Evolutionary conservation across 768 basidiomycete genomes (phyloP).

Genomic region (Agaricus sinodeliciosus): DNA sequence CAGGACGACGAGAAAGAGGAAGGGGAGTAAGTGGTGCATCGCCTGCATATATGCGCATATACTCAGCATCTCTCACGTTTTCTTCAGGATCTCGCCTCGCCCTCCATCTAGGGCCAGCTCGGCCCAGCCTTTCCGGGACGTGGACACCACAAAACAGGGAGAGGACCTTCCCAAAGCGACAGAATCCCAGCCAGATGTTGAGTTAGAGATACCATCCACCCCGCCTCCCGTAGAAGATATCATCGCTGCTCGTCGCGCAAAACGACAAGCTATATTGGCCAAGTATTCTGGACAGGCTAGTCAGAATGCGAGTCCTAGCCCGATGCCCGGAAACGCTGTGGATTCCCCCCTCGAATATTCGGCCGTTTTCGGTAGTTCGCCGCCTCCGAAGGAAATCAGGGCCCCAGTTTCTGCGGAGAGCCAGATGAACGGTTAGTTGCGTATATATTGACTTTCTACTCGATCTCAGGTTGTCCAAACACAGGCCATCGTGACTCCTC

Average conservation of each 20-base stretch:
- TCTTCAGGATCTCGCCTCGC: conserved; percentile 59
- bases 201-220: conserved; percentile 16
- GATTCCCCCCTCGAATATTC: conserved; percentile 52
- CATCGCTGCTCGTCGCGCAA: conserved; percentile 63
- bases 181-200: conserved; percentile 6
- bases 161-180: conserved; percentile 6
- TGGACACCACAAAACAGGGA: conserved; percentile 12
- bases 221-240: conserved; percentile 47
- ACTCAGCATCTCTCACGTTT: background rate
- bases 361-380: conserved; percentile 36
- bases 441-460: background rate
- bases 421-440: background rate
- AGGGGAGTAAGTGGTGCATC: conserved; percentile 80
- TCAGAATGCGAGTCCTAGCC: conserved; percentile 46
- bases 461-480: background rate
- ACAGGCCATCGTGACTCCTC: conserved; percentile 51
- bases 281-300: conserved; percentile 56
- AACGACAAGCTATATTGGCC: conserved; percentile 72
- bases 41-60: conserved; percentile 4
- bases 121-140: background rate
- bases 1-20: conserved; percentile 71
- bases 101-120: conserved; percentile 10
- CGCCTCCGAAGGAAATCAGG: conserved; percentile 26
- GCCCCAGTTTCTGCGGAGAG: background rate
- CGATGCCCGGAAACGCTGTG: conserved; percentile 68